A percentile compares a stretch with the other conserved stretches of the same genome.
These are phyloP conservation scores for Curvularia verruculosa DNA, from an alignment of 2,329 filamentous ascomycete genomes.

Conservation along the genomic window DNA sequence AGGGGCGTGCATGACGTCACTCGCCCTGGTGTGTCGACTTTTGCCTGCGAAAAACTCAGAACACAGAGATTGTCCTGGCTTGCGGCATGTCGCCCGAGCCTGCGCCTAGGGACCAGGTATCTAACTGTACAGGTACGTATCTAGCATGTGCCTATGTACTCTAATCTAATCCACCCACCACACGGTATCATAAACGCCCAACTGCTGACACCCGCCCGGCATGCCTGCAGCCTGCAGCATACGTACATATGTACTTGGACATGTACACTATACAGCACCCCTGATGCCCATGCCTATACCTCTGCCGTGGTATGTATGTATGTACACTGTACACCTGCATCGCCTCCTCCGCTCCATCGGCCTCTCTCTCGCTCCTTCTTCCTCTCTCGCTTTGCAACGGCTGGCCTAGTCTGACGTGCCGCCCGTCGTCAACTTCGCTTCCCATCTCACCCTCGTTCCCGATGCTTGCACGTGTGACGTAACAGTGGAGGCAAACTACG, in stretches of 20 bases:
- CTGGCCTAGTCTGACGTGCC: slow-evolving; percentile 5
- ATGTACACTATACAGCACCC: too few species aligned
- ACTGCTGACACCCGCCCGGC: slow-evolving; percentile 1
- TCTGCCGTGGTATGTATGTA: too few species aligned
- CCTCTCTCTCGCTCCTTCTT: neutral
- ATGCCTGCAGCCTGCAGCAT: slow-evolving; percentile 1
- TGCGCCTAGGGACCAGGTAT: slow-evolving; percentile 3
- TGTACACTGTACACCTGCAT: neutral
- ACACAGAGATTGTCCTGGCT: slow-evolving; percentile 11
- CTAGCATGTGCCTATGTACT: neutral
- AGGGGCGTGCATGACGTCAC: slow-evolving; percentile 27
- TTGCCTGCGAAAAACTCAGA: slow-evolving; percentile 24
- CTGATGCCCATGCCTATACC: neutral
- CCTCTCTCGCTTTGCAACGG: neutral
- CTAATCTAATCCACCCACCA: neutral
- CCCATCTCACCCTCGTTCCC: slow-evolving; percentile 4
- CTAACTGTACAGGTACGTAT: neutral
- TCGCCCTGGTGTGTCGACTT: slow-evolving; percentile 26
- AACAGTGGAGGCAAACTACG: slow-evolving; percentile 22
- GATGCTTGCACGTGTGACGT: slow-evolving; percentile 26
- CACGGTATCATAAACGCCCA: neutral
- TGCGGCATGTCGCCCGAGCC: slow-evolving; percentile 20
- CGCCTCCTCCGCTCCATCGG: neutral
- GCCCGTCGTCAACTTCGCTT: neutral
- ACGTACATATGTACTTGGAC: too few species aligned